A percentile compares a stretch with the other conserved stretches of the same genome.
These are phyloP conservation scores for Cryphonectria naterciae DNA, from an alignment of 2,329 filamentous ascomycete genomes.

Conservation along the genomic window DNA sequence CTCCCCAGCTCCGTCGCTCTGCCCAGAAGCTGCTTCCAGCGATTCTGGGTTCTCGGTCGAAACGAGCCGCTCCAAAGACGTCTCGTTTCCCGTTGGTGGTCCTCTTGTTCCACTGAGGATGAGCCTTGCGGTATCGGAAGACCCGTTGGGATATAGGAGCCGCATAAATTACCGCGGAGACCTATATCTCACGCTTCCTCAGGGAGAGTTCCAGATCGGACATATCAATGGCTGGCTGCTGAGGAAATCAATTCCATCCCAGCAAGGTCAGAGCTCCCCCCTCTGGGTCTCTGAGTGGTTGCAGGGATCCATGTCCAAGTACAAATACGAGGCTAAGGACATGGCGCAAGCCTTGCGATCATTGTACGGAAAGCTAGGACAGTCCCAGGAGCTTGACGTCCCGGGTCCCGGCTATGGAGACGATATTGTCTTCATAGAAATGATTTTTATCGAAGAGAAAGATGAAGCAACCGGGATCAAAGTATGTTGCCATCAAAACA, in stretches of 20 bases:
- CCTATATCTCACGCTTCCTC: background rate
- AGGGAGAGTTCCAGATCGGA: background rate
- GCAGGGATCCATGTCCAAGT: background rate
- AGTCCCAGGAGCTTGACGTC: background rate
- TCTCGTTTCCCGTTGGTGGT: background rate
- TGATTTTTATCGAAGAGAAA: background rate
- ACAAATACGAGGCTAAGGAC: background rate
- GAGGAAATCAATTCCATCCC: background rate
- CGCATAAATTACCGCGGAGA: background rate
- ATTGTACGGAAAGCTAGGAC: background rate
- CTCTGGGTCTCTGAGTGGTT: slow-evolving; percentile 6
- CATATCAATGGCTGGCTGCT: slow-evolving; percentile 6
- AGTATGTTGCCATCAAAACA: background rate
- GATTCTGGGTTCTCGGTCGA: background rate
- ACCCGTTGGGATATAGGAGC: background rate
- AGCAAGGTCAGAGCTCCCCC: background rate
- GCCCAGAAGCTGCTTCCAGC: background rate
- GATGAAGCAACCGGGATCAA: slow-evolving; percentile 7
- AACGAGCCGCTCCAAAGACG: background rate
- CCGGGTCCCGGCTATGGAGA: background rate
- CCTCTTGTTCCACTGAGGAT: background rate
- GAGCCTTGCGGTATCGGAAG: background rate
- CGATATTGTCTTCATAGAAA: background rate
- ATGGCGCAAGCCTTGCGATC: slow-evolving; percentile 4
- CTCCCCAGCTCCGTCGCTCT: background rate